phyloP scores from a whole-genome alignment of 441 rosid species.

The Daphne laureola region DNA sequence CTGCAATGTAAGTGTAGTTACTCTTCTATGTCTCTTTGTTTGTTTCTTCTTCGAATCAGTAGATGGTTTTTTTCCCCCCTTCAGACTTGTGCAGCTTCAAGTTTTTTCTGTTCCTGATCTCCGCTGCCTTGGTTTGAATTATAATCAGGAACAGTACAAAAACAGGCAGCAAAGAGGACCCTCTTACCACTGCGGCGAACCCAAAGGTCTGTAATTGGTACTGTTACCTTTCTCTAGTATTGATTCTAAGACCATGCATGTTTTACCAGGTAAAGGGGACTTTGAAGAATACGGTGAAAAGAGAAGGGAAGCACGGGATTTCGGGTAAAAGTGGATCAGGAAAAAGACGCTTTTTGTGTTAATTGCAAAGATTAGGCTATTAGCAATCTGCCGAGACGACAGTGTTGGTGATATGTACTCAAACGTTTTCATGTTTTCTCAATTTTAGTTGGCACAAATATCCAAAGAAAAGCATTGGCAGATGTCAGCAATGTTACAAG shows the following conservation, averaged over 20 bases:
- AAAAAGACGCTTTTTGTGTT: slow-evolving; percentile 1
- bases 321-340: slow-evolving; percentile 31
- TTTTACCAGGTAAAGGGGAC: slow-evolving; percentile 23
- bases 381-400: slow-evolving; percentile 7
- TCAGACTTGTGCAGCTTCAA: slow-evolving; percentile 1
- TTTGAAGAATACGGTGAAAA: slow-evolving; percentile 27
- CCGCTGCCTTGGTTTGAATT: slow-evolving; percentile 13
- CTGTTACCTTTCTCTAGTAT: slow-evolving; percentile 9
- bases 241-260: slow-evolving; percentile 4
- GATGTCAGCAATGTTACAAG: slow-evolving; percentile 62
- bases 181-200: slow-evolving; percentile 23
- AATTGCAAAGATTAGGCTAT: not conserved
- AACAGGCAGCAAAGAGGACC: slow-evolving; percentile 20
- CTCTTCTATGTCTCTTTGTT: not conserved
- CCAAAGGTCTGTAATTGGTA: slow-evolving; percentile 34
- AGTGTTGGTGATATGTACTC: not conserved
- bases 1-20: slow-evolving; percentile 29
- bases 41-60: not conserved
- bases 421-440: slow-evolving; percentile 4
- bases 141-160: slow-evolving; percentile 31
- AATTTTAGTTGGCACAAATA: slow-evolving; percentile 27
- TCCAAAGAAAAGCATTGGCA: slow-evolving; percentile 61
- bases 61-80: slow-evolving; percentile 10
- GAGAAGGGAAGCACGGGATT: slow-evolving; percentile 24
- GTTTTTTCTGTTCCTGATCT: not conserved